Conservation (phyloP, 31 red algal species). For the Odonthalia washingtoniensis region DNA sequence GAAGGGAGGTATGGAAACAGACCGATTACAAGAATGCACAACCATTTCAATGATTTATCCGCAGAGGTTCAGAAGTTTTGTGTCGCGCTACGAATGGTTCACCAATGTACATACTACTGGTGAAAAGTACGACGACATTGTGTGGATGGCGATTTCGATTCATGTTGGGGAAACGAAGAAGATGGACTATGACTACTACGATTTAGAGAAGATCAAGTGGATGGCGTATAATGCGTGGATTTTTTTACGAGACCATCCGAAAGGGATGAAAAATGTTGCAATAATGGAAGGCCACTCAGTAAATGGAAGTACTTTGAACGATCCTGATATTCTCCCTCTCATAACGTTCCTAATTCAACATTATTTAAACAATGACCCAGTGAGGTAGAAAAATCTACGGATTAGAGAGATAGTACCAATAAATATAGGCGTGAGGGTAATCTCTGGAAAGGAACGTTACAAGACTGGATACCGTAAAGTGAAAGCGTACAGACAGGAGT, state of each 20-base stretch:
- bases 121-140: constrained; percentile 11
- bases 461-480: not conserved
- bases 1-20: not conserved
- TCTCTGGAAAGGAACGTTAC: not conserved
- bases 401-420: not conserved
- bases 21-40: not conserved
- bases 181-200: constrained; percentile 46
- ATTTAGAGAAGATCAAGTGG: constrained; percentile 37
- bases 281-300: not conserved
- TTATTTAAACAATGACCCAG: not conserved
- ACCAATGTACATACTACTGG: constrained; percentile 14
- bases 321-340: not conserved
- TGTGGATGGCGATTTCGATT: constrained; percentile 46
- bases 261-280: not conserved
- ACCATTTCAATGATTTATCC: not conserved
- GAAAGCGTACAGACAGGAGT: constrained; percentile 38
- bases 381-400: not conserved
- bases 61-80: not conserved
- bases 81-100: not conserved
- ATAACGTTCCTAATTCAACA: no score
- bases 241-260: not conserved
- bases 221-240: constrained; percentile 29
- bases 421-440: not conserved
- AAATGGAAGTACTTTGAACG: not conserved
- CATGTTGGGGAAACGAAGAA: constrained; percentile 13